These are phyloP conservation scores for Nematocida sp. DNA, from an alignment of 371 early-diverging fungal species.

Conservation along the genomic window DNA sequence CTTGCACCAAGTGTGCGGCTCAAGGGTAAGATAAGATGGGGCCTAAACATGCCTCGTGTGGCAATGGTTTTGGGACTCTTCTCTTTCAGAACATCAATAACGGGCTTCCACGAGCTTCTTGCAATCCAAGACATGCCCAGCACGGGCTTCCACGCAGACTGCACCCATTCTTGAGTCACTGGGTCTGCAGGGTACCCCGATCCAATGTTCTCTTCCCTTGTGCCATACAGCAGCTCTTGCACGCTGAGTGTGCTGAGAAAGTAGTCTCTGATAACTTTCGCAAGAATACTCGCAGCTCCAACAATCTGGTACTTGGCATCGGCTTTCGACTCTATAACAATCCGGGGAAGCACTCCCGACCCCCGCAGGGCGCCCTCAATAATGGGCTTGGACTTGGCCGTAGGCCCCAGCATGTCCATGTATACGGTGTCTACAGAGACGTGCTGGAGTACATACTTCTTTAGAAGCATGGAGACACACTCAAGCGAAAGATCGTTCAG, in stretches of 20 bases:
- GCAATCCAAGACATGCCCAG: conserved; percentile 84
- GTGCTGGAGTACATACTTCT: not conserved
- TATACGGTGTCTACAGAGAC: conserved; percentile 64
- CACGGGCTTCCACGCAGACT: conserved; percentile 70
- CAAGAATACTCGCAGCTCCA: conserved; percentile 92
- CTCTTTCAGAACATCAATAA: conserved; percentile 66
- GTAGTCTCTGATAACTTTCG: conserved; percentile 87
- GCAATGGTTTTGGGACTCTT: not conserved
- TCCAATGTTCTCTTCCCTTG: conserved; percentile 70
- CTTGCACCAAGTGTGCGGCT: not conserved
- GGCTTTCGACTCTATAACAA: conserved; percentile 84
- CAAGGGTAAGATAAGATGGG: no score
- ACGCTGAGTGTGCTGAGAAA: conserved; percentile 64
- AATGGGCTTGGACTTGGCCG: conserved; percentile 72
- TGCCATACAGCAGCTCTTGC: conserved; percentile 66
- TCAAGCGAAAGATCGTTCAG: conserved; percentile 85
- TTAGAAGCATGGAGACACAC: conserved; percentile 66
- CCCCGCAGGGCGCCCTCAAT: conserved; percentile 71
- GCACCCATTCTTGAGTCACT: conserved; percentile 78
- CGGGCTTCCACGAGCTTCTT: conserved; percentile 90
- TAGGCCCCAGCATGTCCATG: conserved; percentile 92
- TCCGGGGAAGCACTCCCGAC: conserved; percentile 38
- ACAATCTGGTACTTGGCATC: conserved; percentile 87
- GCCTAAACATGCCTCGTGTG: no score
- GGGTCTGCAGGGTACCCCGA: conserved; percentile 96